These are phyloP conservation scores for Penicillium ucsense DNA, from an alignment of 495 filamentous ascomycete genomes.

Conservation along the genomic window DNA sequence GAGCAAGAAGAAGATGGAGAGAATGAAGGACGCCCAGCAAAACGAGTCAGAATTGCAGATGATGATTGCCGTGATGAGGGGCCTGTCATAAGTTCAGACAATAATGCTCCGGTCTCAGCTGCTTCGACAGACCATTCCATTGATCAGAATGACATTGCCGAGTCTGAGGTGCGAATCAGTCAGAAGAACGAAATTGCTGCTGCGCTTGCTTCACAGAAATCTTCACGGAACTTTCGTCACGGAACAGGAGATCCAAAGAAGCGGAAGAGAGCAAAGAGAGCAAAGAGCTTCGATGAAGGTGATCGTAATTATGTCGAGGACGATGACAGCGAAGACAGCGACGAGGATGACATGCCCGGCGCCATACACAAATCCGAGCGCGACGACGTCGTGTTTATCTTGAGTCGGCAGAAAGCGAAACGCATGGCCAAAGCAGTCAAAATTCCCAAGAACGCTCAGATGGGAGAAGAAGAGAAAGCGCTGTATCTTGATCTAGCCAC, in stretches of 20 bases:
- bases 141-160: no score
- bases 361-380: not conserved
- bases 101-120: no score
- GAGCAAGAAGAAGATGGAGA: not conserved
- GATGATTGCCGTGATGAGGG: no score
- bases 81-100: no score
- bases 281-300: not conserved
- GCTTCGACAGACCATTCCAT: no score
- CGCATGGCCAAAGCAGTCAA: slow-evolving; percentile 19
- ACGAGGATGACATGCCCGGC: not conserved
- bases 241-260: not conserved
- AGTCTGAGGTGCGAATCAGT: no score
- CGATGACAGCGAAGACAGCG: slow-evolving; percentile 3
- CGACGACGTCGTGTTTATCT: slow-evolving; percentile 15
- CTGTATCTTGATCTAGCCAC: slow-evolving; percentile 47
- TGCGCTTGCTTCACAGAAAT: no score
- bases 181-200: no score
- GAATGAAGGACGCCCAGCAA: not conserved
- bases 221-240: no score
- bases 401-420: slow-evolving; percentile 19
- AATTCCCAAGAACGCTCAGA: slow-evolving; percentile 22
- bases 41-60: not conserved
- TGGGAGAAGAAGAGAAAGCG: slow-evolving; percentile 40
- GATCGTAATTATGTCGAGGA: slow-evolving; percentile 1
- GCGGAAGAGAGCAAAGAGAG: not conserved